Evolutionary conservation across 2,329 filamentous ascomycete genomes (phyloP).

Genomic region (Cercospora zeae-maydis): DNA sequence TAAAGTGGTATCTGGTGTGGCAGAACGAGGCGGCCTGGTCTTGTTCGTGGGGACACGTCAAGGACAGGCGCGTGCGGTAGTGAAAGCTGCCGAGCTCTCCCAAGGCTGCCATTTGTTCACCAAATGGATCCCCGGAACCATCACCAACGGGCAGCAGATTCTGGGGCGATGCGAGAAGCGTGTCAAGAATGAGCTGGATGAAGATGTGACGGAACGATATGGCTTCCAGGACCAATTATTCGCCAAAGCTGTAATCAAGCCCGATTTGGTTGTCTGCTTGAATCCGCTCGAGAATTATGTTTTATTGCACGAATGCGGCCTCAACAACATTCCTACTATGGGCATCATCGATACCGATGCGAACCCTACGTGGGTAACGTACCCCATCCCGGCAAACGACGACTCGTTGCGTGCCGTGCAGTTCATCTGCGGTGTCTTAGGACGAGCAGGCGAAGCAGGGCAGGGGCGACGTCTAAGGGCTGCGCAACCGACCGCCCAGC

Average conservation of each 20-base stretch:
- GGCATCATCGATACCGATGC: conserved; percentile 91
- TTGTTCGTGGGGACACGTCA: conserved; percentile 85
- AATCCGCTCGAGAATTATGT: conserved; percentile 93
- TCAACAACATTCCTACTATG: conserved; percentile 87
- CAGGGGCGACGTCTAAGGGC: conserved; percentile 62
- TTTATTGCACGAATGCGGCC: conserved; percentile 82
- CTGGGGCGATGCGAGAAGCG: conserved; percentile 66
- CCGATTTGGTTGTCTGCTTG: conserved; percentile 86
- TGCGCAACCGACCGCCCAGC: conserved; percentile 41
- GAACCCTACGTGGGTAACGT: conserved; percentile 90
- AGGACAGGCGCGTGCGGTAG: conserved; percentile 76
- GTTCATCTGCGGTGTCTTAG: conserved; percentile 80
- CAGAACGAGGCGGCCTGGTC: conserved; percentile 76
- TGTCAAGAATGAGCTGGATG: conserved; percentile 74
- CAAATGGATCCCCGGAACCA: conserved; percentile 84
- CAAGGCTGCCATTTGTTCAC: conserved; percentile 84
- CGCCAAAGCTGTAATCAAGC: conserved; percentile 65
- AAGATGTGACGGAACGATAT: conserved; percentile 43
- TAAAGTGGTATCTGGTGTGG: conserved; percentile 85
- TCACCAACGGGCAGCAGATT: conserved; percentile 91
- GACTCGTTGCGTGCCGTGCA: conserved; percentile 83
- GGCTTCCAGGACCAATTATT: conserved; percentile 65
- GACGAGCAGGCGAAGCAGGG: conserved; percentile 76
- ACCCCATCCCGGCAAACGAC: conserved; percentile 94
- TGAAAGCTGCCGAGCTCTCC: conserved; percentile 73